Base-by-base conservation (phyloP, 306 rosid species). In the Morella rubra region DNA sequence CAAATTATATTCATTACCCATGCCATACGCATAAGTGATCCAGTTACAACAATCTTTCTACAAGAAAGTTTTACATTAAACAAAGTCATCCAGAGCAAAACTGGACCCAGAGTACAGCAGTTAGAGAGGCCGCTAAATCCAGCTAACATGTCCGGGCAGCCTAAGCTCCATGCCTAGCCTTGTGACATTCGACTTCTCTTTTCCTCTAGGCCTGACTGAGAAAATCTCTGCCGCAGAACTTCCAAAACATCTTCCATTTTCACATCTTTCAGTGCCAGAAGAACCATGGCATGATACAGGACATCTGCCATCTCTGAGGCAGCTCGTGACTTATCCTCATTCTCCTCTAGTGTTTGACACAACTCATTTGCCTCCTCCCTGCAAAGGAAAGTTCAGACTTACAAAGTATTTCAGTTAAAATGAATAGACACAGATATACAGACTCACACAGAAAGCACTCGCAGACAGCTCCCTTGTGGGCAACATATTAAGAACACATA, bases 251-350 rank as follows among this genome's bases (percentile, higher is more conserved):
- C 96, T 93, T 95, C 96, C 46, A 95, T 76, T 56, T 89, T 87
- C 60, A 89, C 98, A 73, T 79, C 96, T 83, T 85, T 84, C 13
- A 69, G 50, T 44, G 92, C 91, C 73, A 92, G 72, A 50, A 90
- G 77, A 84, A 90, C 97, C 93, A 92, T 87, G 72, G 90, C 81
- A 75, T 95, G 98, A 47, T 92, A 95, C 60, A 90, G 81, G 68
- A 95, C 89, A 79, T 95, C 96, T 24, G 88, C 98, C 90, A 89
- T 87, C 88, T 92, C 97, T 9, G 97, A 92, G 12, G 97, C 93
- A 70, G 90, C 74, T 1, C 87, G 90, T 24, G 88, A 78, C 82
- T 79, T 87, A 70, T 84, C 90, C 86, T 92, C 97, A 2, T 79
- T 83, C 49, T 89, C 83, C 86, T 92, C 96, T 8, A 92, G 78